A percentile compares a stretch with the other conserved stretches of the same genome.
Conservation (phyloP, 768 basidiomycete genomes). For the Tylopilus vinaceipallidus region DNA sequence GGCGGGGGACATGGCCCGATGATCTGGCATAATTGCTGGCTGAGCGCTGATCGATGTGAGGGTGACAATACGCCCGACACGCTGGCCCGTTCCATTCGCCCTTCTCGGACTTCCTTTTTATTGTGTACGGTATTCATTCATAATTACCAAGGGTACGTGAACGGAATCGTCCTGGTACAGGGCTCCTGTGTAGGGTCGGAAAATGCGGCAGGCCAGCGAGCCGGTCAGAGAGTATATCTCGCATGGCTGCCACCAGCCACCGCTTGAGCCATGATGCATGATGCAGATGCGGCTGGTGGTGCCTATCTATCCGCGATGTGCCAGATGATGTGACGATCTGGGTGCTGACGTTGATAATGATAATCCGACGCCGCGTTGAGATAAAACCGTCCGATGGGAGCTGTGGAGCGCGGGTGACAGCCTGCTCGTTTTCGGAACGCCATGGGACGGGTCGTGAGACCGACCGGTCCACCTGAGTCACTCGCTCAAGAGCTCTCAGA, state of each 20-base stretch:
- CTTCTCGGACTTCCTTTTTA: not conserved
- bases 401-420: too few species aligned
- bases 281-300: too few species aligned
- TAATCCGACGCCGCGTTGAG: constrained; percentile 1
- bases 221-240: not conserved
- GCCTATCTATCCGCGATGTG: constrained; percentile 8
- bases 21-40: not conserved
- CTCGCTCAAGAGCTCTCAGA: too few species aligned
- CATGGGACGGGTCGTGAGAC: too few species aligned
- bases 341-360: constrained; percentile 12
- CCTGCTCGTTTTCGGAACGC: too few species aligned
- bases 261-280: not conserved
- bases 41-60: not conserved
- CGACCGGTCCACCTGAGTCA: too few species aligned
- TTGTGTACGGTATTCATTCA: not conserved
- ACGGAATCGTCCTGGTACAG: not conserved
- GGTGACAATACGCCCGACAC: constrained; percentile 7
- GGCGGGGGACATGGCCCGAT: not conserved
- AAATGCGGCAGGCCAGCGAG: not conserved
- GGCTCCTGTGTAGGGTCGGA: too few species aligned
- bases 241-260: not conserved
- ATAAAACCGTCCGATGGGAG: constrained; percentile 1
- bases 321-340: not conserved
- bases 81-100: not conserved
- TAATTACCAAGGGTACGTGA: not conserved